Evolutionary conservation across 106 monocot species (phyloP), one percentile per base, ranked within the genome.

Genomic region (Apostasia shenzhenica): DNA sequence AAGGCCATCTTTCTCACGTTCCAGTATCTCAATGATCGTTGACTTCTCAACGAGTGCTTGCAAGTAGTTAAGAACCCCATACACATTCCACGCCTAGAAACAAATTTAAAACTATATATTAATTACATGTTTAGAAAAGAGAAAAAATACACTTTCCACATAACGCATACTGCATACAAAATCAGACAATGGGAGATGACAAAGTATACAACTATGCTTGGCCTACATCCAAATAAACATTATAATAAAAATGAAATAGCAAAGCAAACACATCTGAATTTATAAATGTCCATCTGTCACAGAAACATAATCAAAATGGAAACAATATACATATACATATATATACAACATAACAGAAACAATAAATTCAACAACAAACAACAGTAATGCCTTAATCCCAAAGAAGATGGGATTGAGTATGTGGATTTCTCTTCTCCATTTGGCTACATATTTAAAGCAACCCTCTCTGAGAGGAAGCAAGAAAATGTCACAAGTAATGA

Each of bases 41-140:
- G 95, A 92, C 69, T 97, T 97, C 82, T 97, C 95, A 50, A 97
- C 89, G 10, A 97, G 86, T 59, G 95, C 95, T 87, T 92, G 92
- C 82, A 97, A 70, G 74, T 92, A 97, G 70, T 97, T 97, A 57
- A 97, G 92, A 49, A 97, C 95, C 58, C 95, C 95, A 69, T 86
- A 89, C 12, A 92, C 88, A 81, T 85, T 92, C 95, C 95, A 97
- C 54, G 92, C 95, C 95, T 97, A 62, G 3, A 58, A 73, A 75
- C 12, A 61, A 39, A 51, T 1, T 48, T 69, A 12, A 63, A 61
- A 70, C 4, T 50, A 4, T 38, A 49, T 10, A 67, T 37, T 49
- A 39, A 51, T 52, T 52, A 52, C 10, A 6, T 52, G 52, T 52
- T 52, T 52, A 52, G 52, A 52, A 6, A 52, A 4, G 10, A 6